Evolutionary conservation across 106 monocot genomes (phyloP).

Genomic region (Agapanthus africanus): DNA sequence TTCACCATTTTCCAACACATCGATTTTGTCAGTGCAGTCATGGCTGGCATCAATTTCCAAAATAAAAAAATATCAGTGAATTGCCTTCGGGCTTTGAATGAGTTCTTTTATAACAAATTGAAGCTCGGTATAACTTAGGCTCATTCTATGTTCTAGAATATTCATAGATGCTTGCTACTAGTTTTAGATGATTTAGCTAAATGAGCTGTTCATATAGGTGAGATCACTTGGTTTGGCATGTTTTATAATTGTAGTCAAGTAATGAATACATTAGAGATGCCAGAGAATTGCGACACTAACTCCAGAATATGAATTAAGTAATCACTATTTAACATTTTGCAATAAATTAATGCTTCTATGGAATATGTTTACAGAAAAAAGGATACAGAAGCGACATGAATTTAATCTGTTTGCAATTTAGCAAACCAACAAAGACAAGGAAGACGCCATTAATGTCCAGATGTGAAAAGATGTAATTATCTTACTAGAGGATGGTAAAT

Average conservation of each 20-base stretch:
- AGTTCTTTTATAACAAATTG: background rate
- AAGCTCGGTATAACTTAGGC: background rate
- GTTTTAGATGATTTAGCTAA: background rate
- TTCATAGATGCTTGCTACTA: background rate
- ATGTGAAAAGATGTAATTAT: background rate
- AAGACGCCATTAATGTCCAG: background rate
- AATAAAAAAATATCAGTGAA: background rate
- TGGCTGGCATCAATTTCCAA: conserved; percentile 37
- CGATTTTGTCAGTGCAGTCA: conserved; percentile 59
- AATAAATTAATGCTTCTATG: background rate
- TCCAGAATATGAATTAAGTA: background rate
- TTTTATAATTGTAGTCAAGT: background rate
- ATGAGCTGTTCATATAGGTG: background rate
- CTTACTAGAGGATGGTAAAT: background rate
- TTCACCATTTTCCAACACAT: conserved; percentile 87
- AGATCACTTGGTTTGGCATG: background rate
- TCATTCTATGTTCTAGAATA: background rate
- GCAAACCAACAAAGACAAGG: background rate
- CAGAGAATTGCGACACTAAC: background rate
- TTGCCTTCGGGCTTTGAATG: background rate
- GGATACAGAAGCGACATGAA: too few species aligned
- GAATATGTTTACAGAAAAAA: too few species aligned
- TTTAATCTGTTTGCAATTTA: background rate
- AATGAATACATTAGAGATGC: background rate
- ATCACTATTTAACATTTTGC: background rate